Conservation (phyloP, 2,329 filamentous ascomycete genomes). For the Fusarium pseudocircinatum region DNA sequence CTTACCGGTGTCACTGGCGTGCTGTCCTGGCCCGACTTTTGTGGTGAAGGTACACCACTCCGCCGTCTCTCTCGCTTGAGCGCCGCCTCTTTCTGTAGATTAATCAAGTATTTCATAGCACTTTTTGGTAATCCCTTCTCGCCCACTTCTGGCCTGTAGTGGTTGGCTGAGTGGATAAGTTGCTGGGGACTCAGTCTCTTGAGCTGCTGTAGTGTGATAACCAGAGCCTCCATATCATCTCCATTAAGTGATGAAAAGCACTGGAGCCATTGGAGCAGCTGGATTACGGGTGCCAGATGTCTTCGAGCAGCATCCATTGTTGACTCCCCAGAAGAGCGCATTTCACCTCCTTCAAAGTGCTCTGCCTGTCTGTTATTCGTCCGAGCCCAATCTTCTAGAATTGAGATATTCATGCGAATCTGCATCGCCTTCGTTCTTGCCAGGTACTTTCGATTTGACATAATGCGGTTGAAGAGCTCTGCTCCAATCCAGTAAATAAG, state of each 20-base stretch:
- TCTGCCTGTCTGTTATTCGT: slow-evolving; percentile 93
- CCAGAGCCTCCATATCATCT: slow-evolving; percentile 88
- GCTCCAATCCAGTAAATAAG: slow-evolving; percentile 96
- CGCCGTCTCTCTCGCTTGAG: slow-evolving; percentile 65
- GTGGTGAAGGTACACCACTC: slow-evolving; percentile 58
- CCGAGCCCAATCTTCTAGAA: slow-evolving; percentile 94
- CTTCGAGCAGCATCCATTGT: slow-evolving; percentile 85
- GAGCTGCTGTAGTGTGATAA: slow-evolving; percentile 89
- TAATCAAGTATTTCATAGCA: slow-evolving; percentile 84
- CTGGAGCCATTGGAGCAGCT: slow-evolving; percentile 96
- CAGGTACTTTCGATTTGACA: slow-evolving; percentile 94
- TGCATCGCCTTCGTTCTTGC: slow-evolving; percentile 99
- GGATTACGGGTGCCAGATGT: slow-evolving; percentile 90
- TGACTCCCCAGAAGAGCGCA: slow-evolving; percentile 83
- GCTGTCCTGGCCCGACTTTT: slow-evolving; percentile 49
- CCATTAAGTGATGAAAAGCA: slow-evolving; percentile 91
- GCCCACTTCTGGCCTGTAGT: slow-evolving; percentile 93
- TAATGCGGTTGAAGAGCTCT: slow-evolving; percentile 96
- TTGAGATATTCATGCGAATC: slow-evolving; percentile 98
- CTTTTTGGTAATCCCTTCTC: slow-evolving; percentile 91
- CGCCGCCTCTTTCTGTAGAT: slow-evolving; percentile 79
- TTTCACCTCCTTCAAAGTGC: slow-evolving; percentile 93
- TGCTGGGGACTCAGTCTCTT: slow-evolving; percentile 87
- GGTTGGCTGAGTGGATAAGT: slow-evolving; percentile 88
- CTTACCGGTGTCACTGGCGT: slow-evolving; percentile 57